Evolutionary conservation across 2,329 filamentous ascomycete genomes (phyloP), one percentile per base, ranked within the genome.

Genomic region (Didymellaceae sp.): DNA sequence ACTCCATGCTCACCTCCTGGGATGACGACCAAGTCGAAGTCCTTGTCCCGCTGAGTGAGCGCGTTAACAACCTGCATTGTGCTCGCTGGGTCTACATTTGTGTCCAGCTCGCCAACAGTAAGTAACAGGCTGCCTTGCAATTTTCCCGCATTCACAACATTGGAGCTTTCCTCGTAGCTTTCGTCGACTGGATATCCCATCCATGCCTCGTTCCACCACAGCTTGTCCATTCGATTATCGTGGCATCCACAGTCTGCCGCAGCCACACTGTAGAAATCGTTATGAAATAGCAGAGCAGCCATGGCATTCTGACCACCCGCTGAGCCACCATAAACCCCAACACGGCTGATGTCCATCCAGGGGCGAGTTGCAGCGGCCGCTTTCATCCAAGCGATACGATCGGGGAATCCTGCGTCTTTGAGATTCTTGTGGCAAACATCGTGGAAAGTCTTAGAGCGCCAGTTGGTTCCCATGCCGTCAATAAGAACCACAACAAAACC

Each of bases 101-200:
- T 59, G 38, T 62, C 68, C 54, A 65, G 59, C 49, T 76, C 74
- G 58, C 68, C 73, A 22, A 66, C 62, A 20, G 47, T 61, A 14
- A 60, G 59, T 43, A 60, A 45, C 30, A 63, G 28, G 5, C 47
- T 55, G n/a, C 55, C 47, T 45, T 57, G 9, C 26, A 67, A 44
- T 26, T 55, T 59, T 28, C 45, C 35, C 22, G 62, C 62, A 48
- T 65, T 57, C 4, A 57, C 62, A 42, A 63, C 59, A 45, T 65
- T 67, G 4, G 62, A 66, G 24, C 47, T 59, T 10, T 62, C 63
- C 24, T 57, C 55, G 45, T 67, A 66, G 31, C 52, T 53, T 40
- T 61, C 38, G 24, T 66, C 63, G 16, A 65, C 56, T 11, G 60
- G 63, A 21, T 55, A 65, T n/a, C 64, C 64, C 63, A 67, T 65